A percentile compares a stretch with the other conserved stretches of the same genome.
Evolutionary conservation across 192 early-diverging fungal genomes (phyloP).

Genomic region (Podochytrium sp.): DNA sequence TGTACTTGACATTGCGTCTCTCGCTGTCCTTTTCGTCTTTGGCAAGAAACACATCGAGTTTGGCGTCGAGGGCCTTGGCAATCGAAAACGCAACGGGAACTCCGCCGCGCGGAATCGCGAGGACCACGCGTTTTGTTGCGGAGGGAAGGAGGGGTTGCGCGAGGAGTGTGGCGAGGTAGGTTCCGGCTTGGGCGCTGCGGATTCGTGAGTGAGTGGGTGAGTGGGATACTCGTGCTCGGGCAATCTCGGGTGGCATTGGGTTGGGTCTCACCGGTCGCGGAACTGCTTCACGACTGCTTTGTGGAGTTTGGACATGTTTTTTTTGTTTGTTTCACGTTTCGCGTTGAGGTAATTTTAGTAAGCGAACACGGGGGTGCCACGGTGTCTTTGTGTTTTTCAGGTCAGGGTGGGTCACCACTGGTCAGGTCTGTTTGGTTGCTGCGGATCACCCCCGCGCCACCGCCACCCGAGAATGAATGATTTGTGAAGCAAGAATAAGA

Average conservation of each 20-base stretch:
- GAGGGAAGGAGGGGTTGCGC: too few species aligned
- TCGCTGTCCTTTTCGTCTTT: conserved; percentile 35
- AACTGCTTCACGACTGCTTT: not conserved
- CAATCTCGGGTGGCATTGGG: not conserved
- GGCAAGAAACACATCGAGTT: conserved; percentile 35
- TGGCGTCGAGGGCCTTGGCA: conserved; percentile 28
- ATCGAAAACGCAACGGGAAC: conserved; percentile 48
- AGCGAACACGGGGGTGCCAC: too few species aligned
- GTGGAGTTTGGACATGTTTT: not conserved
- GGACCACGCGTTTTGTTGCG: conserved; percentile 17
- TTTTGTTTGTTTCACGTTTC: too few species aligned
- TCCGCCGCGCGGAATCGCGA: conserved; percentile 48
- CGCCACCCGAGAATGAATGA: too few species aligned
- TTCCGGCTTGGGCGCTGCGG: not conserved
- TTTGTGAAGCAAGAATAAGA: too few species aligned
- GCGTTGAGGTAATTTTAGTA: too few species aligned
- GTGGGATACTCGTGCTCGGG: not conserved
- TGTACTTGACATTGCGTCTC: conserved; percentile 34
- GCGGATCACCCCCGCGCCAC: too few species aligned
- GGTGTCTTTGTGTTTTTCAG: too few species aligned
- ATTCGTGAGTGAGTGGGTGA: not conserved
- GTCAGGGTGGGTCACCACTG: too few species aligned
- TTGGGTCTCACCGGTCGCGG: not conserved
- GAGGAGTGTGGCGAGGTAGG: not conserved
- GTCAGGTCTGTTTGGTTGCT: too few species aligned